These are phyloP conservation scores for Solanum gracilifrons DNA, from an alignment of 257 asterid species.

Conservation along the genomic window DNA sequence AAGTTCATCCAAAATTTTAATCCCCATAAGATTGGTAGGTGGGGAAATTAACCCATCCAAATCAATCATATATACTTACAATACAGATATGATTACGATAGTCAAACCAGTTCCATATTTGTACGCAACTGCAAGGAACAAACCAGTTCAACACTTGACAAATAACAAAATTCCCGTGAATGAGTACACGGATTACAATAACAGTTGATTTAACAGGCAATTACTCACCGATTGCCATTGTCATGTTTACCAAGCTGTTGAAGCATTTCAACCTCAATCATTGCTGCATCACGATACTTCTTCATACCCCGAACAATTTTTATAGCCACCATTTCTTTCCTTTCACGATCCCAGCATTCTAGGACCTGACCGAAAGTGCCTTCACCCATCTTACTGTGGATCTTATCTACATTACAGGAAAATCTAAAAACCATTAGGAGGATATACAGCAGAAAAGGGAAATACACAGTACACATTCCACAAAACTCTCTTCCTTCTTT, in stretches of 20 bases:
- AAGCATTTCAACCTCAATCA: constrained; percentile 80
- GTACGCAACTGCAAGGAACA: constrained; percentile 99
- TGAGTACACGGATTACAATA: background rate
- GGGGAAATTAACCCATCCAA: constrained; percentile 75
- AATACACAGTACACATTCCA: background rate
- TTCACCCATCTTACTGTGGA: constrained; percentile 92
- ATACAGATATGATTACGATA: constrained; percentile 99
- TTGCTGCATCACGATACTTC: constrained; percentile 85
- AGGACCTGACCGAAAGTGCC: constrained; percentile 96
- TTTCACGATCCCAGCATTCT: constrained; percentile 89
- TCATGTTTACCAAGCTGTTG: constrained; percentile 88
- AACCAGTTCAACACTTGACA: constrained; percentile 56
- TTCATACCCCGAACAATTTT: constrained; percentile 76
- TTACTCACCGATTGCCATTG: constrained; percentile 72
- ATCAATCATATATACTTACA: constrained; percentile 78
- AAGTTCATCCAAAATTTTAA: constrained; percentile 61
- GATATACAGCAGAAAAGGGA: background rate
- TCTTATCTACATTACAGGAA: constrained; percentile 50
- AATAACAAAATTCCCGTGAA: constrained; percentile 6
- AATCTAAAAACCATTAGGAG: background rate
- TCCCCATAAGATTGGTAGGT: constrained; percentile 39
- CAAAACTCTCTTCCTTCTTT: background rate
- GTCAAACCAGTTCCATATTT: constrained; percentile 99
- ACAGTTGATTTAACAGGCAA: background rate
- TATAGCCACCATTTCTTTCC: constrained; percentile 77